Evolutionary conservation across 768 basidiomycete species (phyloP).

Genomic region (Kwoniella europaea): DNA sequence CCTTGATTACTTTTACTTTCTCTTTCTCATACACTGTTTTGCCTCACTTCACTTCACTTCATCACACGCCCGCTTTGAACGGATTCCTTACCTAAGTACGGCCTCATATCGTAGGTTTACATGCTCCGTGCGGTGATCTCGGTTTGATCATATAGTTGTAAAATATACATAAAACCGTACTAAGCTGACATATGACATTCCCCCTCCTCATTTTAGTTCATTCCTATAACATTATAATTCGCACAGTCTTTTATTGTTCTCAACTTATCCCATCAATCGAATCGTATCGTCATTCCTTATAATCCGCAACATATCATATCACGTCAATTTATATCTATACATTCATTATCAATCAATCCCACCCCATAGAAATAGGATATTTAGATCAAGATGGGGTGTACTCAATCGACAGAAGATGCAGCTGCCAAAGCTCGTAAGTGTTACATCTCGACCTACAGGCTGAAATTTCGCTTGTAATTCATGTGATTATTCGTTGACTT

Average conservation of each 20-base stretch:
- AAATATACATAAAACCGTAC: neutral
- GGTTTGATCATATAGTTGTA: neutral
- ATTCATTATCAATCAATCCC: neutral
- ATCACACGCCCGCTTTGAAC: neutral
- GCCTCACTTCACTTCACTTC: neutral
- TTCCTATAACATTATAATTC: neutral
- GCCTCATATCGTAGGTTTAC: neutral
- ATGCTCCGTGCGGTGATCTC: slow-evolving; percentile 1
- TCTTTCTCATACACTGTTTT: neutral
- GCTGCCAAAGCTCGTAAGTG: slow-evolving; percentile 53
- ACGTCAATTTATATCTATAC: neutral
- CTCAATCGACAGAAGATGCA: slow-evolving; percentile 54
- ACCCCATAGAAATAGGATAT: neutral
- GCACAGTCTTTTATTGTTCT: neutral
- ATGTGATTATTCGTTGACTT: neutral
- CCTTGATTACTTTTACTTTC: neutral
- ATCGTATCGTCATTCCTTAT: neutral
- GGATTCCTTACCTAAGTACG: neutral
- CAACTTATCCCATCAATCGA: neutral
- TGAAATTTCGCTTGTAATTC: neutral
- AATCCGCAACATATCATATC: neutral
- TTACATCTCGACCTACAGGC: neutral
- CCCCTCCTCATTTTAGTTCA: neutral
- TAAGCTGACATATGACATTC: neutral
- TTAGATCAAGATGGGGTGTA: slow-evolving; percentile 52